A percentile compares a stretch with the other conserved stretches of the same genome.
Evolutionary conservation across 1,284 basidiomycete species (phyloP).

Genomic region (Austroboletus novae-zelandiae): DNA sequence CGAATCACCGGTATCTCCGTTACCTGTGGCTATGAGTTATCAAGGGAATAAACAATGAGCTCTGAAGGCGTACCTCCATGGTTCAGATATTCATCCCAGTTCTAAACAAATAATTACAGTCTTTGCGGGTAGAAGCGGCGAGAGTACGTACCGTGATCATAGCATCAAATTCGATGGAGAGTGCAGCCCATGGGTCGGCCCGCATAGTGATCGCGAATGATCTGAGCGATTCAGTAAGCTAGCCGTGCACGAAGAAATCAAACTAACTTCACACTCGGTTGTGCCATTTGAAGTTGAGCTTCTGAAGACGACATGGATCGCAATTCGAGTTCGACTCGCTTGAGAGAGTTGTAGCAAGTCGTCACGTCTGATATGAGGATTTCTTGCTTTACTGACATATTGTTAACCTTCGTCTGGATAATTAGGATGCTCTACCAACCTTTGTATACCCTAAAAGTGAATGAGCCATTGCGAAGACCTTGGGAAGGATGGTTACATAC

Average conservation of each 20-base stretch:
- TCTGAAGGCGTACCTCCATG: constrained; percentile 30
- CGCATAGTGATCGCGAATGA: constrained; percentile 58
- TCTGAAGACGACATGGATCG: constrained; percentile 42
- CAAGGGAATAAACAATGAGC: not conserved
- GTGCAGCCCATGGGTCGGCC: constrained; percentile 50
- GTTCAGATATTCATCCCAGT: constrained; percentile 63
- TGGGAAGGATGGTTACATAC: constrained; percentile 42
- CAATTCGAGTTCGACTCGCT: constrained; percentile 69
- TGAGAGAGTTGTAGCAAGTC: constrained; percentile 68
- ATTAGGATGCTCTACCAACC: constrained; percentile 36
- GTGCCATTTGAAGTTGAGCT: constrained; percentile 63
- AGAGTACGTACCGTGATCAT: constrained; percentile 56
- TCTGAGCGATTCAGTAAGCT: constrained; percentile 34
- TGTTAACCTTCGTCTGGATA: not conserved
- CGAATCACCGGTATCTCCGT: constrained; percentile 25
- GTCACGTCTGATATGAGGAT: constrained; percentile 78
- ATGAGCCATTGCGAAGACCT: constrained; percentile 1
- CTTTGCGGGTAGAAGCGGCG: not conserved
- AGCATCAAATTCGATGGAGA: constrained; percentile 64
- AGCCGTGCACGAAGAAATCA: not conserved
- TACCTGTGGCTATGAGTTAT: constrained; percentile 7
- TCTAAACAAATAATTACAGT: constrained; percentile 36
- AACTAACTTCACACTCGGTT: constrained; percentile 58
- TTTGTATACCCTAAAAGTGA: constrained; percentile 65
- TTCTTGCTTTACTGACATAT: constrained; percentile 72